Evolutionary conservation across 2,329 filamentous ascomycete species (phyloP), one percentile per base, ranked within the genome.

Genomic region (Neopestalotiopsis sp.): DNA sequence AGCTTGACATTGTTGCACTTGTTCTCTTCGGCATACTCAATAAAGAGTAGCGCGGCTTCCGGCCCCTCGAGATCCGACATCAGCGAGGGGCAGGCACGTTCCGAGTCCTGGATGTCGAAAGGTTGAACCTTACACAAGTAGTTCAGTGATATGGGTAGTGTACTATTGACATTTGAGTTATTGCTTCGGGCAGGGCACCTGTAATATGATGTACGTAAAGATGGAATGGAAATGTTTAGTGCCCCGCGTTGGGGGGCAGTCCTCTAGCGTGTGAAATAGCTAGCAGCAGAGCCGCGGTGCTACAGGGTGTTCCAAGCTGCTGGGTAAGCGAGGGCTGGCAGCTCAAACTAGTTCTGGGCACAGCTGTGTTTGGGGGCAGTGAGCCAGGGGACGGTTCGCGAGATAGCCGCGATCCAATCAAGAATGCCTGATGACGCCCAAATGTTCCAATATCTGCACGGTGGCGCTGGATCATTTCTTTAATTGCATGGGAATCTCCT

Each of bases 1-100:
- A 59, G 20, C 9, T 28, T 4, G 20, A 17, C 14, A 59, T 59
- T 59, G 20, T 59, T 59, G 20, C 56, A 59, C 14, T 20, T 12
- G 56, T 59, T 59, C 20, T 17, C 56, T 28, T 28, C 3, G 4
- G 30, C 56, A 32, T 32, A 28, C 5, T 59, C 20, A 6, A 59
- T 7, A 20, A 59, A 59, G 24, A 59, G 56, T 59, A 2, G 56
- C 56, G 20, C 56, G 20, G 24, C 24, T 32, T 59, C n/a, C 20
- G 56, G 20, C 56, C 56, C 56, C 56, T 59, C 56, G 56, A 59
- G 3, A 13, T 58, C 56, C 56, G 24, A 59, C 56, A 59, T 59
- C 56, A 28, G 56, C 56, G 56, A 59, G 20, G 56, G 56, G 56
- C 56, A 14, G 56, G 24, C 56, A 4, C 6, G 45, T 2, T 28